Conservation (phyloP, 352 stramenopile genomes). For the Globisporangium orthogonon region DNA sequence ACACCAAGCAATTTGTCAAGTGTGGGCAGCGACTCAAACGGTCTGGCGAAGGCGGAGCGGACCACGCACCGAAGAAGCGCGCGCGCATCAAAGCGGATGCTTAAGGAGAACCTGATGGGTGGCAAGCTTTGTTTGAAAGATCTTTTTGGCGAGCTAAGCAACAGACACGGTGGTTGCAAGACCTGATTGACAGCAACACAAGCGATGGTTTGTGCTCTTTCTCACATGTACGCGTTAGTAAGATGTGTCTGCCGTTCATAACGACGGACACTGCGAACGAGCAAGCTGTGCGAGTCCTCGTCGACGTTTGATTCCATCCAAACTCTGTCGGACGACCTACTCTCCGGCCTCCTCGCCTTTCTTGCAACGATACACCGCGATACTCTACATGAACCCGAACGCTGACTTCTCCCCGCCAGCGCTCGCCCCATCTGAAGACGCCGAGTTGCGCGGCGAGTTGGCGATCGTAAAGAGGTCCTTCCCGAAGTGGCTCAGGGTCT, state of each 20-base stretch:
- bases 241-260: too few species aligned
- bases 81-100: constrained; percentile 10
- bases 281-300: not conserved
- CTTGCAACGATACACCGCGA: constrained; percentile 8
- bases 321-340: not conserved
- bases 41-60: not conserved
- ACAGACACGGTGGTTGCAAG: too few species aligned
- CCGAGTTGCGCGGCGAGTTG: constrained; percentile 61
- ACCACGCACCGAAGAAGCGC: constrained; percentile 13
- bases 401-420: constrained; percentile 50
- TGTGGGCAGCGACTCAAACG: constrained; percentile 34
- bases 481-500: constrained; percentile 69
- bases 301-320: not conserved
- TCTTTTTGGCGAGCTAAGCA: too few species aligned
- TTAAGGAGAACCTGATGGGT: not conserved
- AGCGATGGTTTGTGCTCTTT: not conserved
- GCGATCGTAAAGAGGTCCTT: constrained; percentile 84
- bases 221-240: not conserved
- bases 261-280: not conserved
- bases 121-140: too few species aligned
- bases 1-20: constrained; percentile 45
- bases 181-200: not conserved
- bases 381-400: constrained; percentile 86
- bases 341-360: not conserved
- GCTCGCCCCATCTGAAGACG: constrained; percentile 9